Percentiles rank a stretch among this genome's conserved stretches.
phyloP scores from a whole-genome alignment of 306 rosid species.

The Citrullus colocynthis region DNA sequence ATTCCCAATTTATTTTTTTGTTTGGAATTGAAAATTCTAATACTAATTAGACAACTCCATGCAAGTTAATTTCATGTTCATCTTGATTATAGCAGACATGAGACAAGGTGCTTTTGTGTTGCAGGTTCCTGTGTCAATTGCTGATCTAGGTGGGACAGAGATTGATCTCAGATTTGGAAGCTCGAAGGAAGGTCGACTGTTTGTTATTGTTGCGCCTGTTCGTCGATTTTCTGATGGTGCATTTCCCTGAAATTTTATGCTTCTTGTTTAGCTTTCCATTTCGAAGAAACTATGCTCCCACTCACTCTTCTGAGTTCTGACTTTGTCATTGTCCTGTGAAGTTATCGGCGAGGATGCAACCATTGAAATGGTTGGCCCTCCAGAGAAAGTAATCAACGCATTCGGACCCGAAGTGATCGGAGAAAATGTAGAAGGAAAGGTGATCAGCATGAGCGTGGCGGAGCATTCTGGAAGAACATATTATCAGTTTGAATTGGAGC shows the following conservation, averaged over 20 bases:
- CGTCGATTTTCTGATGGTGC: constrained; percentile 72
- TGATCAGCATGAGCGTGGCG: constrained; percentile 39
- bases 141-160: constrained; percentile 99
- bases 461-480: constrained; percentile 75
- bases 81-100: not conserved
- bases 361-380: constrained; percentile 77
- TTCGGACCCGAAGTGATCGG: constrained; percentile 96
- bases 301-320: not conserved
- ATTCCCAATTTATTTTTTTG: not conserved
- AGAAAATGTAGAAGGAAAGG: constrained; percentile 92
- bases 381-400: constrained; percentile 76
- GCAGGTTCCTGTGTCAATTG: constrained; percentile 96
- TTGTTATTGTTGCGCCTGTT: constrained; percentile 88
- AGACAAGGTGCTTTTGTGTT: constrained; percentile 11
- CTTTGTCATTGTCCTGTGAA: constrained; percentile 16
- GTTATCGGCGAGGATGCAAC: constrained; percentile 73
- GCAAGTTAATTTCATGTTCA: not conserved
- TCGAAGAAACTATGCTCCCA: not conserved
- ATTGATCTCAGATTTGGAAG: constrained; percentile 80
- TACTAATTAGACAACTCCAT: not conserved
- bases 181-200: constrained; percentile 75
- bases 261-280: not conserved
- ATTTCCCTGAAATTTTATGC: constrained; percentile 10
- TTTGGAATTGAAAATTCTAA: not conserved
- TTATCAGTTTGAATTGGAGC: constrained; percentile 92